Evolutionary conservation across 768 basidiomycete species (phyloP).

Genomic region (Nevesoporus exiguus): DNA sequence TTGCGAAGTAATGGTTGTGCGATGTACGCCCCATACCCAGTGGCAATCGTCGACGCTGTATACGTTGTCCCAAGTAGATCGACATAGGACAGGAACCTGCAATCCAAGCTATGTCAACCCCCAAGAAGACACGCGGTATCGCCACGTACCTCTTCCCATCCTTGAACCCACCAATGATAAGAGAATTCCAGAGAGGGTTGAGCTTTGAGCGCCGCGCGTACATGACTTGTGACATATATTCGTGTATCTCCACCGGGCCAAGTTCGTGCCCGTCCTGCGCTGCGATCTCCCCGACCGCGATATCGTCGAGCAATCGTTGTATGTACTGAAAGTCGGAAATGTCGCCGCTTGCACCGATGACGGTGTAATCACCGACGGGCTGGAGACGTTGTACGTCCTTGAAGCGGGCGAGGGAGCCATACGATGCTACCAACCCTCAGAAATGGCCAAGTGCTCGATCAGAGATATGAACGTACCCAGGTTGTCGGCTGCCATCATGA

Average conservation of each 20-base stretch:
- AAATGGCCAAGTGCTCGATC: not conserved
- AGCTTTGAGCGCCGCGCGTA: conserved; percentile 85
- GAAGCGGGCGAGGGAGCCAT: conserved; percentile 96
- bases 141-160: conserved; percentile 69
- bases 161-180: conserved; percentile 90
- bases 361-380: conserved; percentile 76
- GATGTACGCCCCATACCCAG: conserved; percentile 90
- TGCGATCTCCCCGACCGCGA: conserved; percentile 76
- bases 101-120: not conserved
- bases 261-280: conserved; percentile 81
- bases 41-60: conserved; percentile 87
- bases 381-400: conserved; percentile 90
- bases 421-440: conserved; percentile 63
- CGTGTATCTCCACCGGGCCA: conserved; percentile 87
- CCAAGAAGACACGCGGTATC: not conserved
- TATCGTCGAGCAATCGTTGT: conserved; percentile 72
- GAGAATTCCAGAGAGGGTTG: conserved; percentile 92
- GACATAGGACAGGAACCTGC: conserved; percentile 89
- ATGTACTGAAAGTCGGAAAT: conserved; percentile 98
- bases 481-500: conserved; percentile 98
- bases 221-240: conserved; percentile 88
- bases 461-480: conserved; percentile 57
- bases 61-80: conserved; percentile 98
- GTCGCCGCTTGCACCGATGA: conserved; percentile 92
- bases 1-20: conserved; percentile 90